Evolutionary conservation across 1,284 basidiomycete species (phyloP).

Genomic region (Trametes polyzona): DNA sequence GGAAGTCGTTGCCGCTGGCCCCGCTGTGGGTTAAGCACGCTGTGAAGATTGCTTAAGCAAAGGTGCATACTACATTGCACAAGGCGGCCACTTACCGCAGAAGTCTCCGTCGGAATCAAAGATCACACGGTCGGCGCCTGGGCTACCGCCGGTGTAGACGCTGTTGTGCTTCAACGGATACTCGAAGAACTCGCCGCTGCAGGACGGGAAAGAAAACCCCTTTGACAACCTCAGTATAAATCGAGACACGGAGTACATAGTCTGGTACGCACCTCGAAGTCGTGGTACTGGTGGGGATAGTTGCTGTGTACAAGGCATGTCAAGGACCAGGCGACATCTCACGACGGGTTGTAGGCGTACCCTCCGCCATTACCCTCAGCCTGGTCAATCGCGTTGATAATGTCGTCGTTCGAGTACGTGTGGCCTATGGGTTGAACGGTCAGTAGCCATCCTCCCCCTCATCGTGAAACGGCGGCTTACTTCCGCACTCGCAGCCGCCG

Average conservation of each 20-base stretch:
- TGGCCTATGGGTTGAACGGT: neutral
- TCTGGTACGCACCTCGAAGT: slow-evolving; percentile 30
- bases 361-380: slow-evolving; percentile 25
- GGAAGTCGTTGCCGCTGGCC: slow-evolving; percentile 39
- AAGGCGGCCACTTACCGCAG: slow-evolving; percentile 39
- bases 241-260: neutral
- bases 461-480: slow-evolving; percentile 11
- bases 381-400: slow-evolving; percentile 16
- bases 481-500: slow-evolving; percentile 30
- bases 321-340: neutral
- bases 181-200: slow-evolving; percentile 38
- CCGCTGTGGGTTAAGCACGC: slow-evolving; percentile 44
- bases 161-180: slow-evolving; percentile 38
- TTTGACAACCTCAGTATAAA: neutral
- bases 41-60: slow-evolving; percentile 12
- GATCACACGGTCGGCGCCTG: slow-evolving; percentile 45
- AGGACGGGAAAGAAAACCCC: slow-evolving; percentile 36
- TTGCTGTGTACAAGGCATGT: slow-evolving; percentile 13
- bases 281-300: slow-evolving; percentile 35
- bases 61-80: neutral
- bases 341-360: neutral
- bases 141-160: slow-evolving; percentile 40
- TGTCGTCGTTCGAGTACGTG: slow-evolving; percentile 26
- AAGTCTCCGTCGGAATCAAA: slow-evolving; percentile 39
- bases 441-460: neutral